phyloP scores from a whole-genome alignment of 805 yeast species.

The Candida fluviatilis region DNA sequence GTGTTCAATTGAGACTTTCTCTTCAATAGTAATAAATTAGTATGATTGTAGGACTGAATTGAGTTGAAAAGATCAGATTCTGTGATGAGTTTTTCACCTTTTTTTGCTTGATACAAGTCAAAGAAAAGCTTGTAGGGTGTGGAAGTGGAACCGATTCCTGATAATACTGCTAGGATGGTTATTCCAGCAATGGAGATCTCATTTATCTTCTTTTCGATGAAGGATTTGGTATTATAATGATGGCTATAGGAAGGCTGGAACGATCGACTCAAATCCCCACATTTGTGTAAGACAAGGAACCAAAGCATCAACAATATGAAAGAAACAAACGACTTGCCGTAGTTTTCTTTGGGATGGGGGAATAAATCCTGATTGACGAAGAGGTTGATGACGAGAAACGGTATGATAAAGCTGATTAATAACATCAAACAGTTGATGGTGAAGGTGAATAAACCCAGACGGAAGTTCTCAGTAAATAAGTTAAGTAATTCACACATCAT shows the following conservation, averaged over 20 bases:
- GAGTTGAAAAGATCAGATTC: conserved; percentile 30
- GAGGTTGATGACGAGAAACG: conserved; percentile 34
- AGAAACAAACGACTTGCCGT: conserved; percentile 9
- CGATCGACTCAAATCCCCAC: conserved; percentile 28
- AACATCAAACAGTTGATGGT: conserved; percentile 36
- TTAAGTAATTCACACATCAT: conserved; percentile 35
- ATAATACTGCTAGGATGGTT: conserved; percentile 44
- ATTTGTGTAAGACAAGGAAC: conserved; percentile 29
- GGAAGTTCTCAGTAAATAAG: conserved; percentile 16
- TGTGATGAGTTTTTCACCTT: conserved; percentile 12
- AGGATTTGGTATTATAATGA: conserved; percentile 14
- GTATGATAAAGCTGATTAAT: conserved; percentile 39
- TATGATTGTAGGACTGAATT: conserved; percentile 39
- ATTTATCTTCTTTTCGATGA: conserved; percentile 41
- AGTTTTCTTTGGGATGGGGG: conserved; percentile 12
- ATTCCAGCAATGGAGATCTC: conserved; percentile 48
- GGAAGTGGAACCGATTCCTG: conserved; percentile 50
- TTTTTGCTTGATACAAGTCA: conserved; percentile 1
- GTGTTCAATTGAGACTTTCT: conserved; percentile 29
- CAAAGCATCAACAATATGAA: conserved; percentile 20
- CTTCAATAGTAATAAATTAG: conserved; percentile 29
- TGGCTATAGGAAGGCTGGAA: conserved; percentile 16
- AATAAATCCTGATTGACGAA: conserved; percentile 23
- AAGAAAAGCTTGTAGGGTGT: conserved; percentile 33
- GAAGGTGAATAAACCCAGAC: conserved; percentile 33